Conservation (phyloP, 495 filamentous ascomycete genomes). For the Talaromyces thailandensis region DNA sequence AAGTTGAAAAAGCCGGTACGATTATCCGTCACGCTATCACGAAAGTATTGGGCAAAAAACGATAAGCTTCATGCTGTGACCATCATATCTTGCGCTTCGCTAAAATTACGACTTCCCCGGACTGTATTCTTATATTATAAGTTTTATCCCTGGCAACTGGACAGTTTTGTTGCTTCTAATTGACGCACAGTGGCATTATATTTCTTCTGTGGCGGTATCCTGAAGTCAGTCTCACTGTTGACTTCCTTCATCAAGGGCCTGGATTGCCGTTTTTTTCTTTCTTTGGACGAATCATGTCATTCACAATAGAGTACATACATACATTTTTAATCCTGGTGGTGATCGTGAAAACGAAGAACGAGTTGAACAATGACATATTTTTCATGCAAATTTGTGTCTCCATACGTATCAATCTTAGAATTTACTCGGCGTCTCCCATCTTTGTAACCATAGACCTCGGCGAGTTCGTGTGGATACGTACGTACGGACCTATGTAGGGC, state of each 20-base stretch:
- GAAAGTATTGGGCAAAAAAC: conserved; percentile 62
- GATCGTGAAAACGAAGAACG: background rate
- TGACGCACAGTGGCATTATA: background rate
- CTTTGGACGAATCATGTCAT: background rate
- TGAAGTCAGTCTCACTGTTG: background rate
- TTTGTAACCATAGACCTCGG: too few relatives aligned
- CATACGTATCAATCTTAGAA: background rate
- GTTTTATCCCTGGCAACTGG: background rate
- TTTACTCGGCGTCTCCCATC: background rate
- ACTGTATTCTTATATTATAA: background rate
- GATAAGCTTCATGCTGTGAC: conserved; percentile 20
- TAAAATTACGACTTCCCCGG: background rate
- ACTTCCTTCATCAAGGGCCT: background rate
- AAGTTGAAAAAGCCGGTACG: conserved; percentile 85
- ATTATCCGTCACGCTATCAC: conserved; percentile 89
- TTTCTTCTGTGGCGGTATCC: background rate
- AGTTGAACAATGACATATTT: background rate
- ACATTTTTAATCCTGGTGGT: background rate
- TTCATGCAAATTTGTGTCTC: background rate
- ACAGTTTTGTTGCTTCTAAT: background rate
- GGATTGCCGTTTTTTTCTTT: background rate
- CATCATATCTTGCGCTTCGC: background rate
- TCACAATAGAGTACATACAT: conserved; percentile 1
- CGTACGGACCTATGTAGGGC: background rate
- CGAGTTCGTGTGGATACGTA: too few relatives aligned